phyloP scores from a whole-genome alignment of 2,329 filamentous ascomycete genomes.

The Triangularia verruculosa region DNA sequence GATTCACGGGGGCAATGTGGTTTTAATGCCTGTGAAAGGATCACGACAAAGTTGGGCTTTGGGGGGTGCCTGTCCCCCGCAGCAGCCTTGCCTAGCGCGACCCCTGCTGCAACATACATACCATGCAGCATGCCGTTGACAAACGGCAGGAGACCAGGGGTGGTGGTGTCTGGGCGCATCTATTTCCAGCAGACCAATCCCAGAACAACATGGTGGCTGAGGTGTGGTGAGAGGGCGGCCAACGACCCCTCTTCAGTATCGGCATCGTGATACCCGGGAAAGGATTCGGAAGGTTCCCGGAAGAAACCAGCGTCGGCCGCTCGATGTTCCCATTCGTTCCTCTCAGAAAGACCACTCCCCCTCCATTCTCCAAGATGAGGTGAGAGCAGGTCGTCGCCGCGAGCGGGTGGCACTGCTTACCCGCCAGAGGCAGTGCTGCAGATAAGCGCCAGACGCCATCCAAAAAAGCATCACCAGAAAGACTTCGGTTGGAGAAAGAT shows the following conservation, averaged over 20 bases:
- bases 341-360: no score
- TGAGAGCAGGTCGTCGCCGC: neutral
- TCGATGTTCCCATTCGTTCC: neutral
- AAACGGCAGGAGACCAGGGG: neutral
- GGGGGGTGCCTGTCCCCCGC: neutral
- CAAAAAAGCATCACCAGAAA: neutral
- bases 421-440: conserved; percentile 4
- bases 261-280: neutral
- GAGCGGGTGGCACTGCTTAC: conserved; percentile 5
- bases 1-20: neutral
- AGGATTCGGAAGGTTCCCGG: neutral
- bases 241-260: neutral
- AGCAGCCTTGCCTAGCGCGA: neutral
- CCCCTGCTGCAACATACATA: conserved; percentile 2
- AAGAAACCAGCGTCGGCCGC: neutral
- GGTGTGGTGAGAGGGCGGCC: no score
- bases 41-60: neutral
- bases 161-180: neutral
- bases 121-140: neutral
- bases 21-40: neutral
- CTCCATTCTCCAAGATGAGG: neutral
- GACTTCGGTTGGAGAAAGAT: neutral
- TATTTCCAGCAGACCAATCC: conserved; percentile 8
- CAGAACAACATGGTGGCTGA: neutral
- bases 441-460: conserved; percentile 5